phyloP scores from a whole-genome alignment of 1,284 basidiomycete species.

The Cryptococcus depauperatus region DNA sequence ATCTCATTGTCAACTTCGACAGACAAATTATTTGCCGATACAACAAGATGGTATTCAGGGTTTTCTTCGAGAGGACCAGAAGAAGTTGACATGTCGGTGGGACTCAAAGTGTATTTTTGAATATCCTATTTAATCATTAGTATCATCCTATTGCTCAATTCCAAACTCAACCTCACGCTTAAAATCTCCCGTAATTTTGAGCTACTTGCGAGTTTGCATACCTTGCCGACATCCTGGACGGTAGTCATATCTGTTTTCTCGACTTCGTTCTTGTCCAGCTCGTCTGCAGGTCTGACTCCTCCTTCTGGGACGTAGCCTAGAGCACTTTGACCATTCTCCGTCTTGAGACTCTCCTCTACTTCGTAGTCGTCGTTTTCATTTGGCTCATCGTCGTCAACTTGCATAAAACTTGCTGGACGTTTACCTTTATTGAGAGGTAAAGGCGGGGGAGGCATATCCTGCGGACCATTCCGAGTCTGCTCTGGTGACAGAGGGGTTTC shows the following conservation, averaged over 20 bases:
- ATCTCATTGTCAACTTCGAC: conserved; percentile 99
- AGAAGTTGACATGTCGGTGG: conserved; percentile 62
- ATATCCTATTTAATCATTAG: conserved; percentile 58
- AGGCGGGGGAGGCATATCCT: conserved; percentile 29
- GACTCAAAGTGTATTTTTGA: conserved; percentile 68
- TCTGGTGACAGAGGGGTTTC: conserved; percentile 12
- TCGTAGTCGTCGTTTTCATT: conserved; percentile 31
- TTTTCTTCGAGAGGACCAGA: conserved; percentile 71
- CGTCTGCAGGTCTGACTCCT: conserved; percentile 83
- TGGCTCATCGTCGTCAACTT: conserved; percentile 22
- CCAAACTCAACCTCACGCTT: conserved; percentile 49
- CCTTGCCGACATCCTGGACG: conserved; percentile 72
- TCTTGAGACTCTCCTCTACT: conserved; percentile 33
- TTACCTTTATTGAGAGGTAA: conserved; percentile 22
- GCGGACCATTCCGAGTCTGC: conserved; percentile 19
- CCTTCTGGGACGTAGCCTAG: conserved; percentile 71
- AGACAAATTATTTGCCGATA: conserved; percentile 93
- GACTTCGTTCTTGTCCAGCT: conserved; percentile 85
- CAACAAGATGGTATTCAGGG: conserved; percentile 93
- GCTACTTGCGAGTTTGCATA: conserved; percentile 81
- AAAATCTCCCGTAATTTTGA: conserved; percentile 78
- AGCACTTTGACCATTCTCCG: conserved; percentile 34
- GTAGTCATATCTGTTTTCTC: conserved; percentile 78
- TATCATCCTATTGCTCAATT: not conserved
- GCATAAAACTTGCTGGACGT: conserved; percentile 24